Conservation (phyloP, 1,284 basidiomycete species). For the Cutaneotrichosporon dermatis region DNA sequence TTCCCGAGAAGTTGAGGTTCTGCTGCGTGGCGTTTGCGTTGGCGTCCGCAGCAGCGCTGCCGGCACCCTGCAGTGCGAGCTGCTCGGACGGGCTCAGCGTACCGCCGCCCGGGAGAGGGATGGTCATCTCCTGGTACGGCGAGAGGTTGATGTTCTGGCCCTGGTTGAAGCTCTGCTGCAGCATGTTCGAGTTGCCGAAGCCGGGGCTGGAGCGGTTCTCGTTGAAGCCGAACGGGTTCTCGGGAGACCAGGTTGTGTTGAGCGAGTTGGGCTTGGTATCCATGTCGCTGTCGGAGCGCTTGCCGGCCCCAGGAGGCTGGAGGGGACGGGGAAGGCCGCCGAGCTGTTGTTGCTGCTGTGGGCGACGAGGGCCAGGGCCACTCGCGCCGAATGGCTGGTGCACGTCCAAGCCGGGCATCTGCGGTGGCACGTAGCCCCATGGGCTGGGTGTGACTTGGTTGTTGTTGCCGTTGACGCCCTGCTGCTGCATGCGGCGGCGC, state of each 20-base stretch:
- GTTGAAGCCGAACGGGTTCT: slow-evolving; percentile 20
- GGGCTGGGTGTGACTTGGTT: slow-evolving; percentile 24
- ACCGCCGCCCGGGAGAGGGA: slow-evolving; percentile 3
- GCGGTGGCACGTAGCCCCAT: slow-evolving; percentile 48
- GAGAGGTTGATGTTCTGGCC: slow-evolving; percentile 15
- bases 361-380: slow-evolving; percentile 17
- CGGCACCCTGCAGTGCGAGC: slow-evolving; percentile 9
- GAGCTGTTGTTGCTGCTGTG: slow-evolving; percentile 23
- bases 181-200: slow-evolving; percentile 1
- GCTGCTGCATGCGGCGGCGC: slow-evolving; percentile 14
- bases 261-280: not conserved
- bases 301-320: slow-evolving; percentile 30
- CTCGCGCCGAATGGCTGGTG: slow-evolving; percentile 44
- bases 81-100: slow-evolving; percentile 2
- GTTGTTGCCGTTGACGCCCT: slow-evolving; percentile 11
- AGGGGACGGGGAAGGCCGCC: slow-evolving; percentile 34
- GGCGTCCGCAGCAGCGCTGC: not conserved
- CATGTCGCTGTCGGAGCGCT: slow-evolving; percentile 1
- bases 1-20: slow-evolving; percentile 3
- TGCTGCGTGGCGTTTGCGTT: slow-evolving; percentile 2
- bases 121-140: slow-evolving; percentile 19
- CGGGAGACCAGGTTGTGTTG: slow-evolving; percentile 14
- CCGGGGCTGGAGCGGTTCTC: slow-evolving; percentile 14
- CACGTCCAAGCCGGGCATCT: slow-evolving; percentile 47
- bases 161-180: slow-evolving; percentile 8